Base-by-base conservation (phyloP, 768 basidiomycete genomes). In the Lactarius trivialis region DNA sequence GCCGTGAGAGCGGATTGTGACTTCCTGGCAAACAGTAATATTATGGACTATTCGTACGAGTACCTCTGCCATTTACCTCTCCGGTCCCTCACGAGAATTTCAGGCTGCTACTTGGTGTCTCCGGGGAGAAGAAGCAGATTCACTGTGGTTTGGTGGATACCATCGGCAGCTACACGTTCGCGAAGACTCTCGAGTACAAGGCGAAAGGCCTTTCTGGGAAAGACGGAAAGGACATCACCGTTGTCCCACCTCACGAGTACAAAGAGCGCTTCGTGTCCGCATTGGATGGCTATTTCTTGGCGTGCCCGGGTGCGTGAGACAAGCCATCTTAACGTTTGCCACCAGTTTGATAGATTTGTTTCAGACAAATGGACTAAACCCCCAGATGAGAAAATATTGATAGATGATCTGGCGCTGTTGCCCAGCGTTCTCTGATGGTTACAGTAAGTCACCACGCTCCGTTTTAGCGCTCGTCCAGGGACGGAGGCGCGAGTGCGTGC, bases 171-270 rank as follows among this genome's bases (percentile, higher is more conserved):
- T 93, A 88, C 72, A 90, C 88, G 0, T 86, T 92, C 65, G 90
- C 89, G 2, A 93, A 92, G 72, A 91, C 89, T 0, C 75, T 93
- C 7, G 91, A 93, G 72, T 90, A 90, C 68, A 88, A 90, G 70
- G 89, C 89, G 9, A 93, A 93, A 72, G 85, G 83, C 5, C 76
- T 92, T 19, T 67, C 64, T 24, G 43, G 55, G 14, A 84, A 84
- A 51, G 76, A 83, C 4, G 83, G 82, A 2, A 86, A 89, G 65
- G 86, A 91, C 36, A 83, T 89, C 9, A 93, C 90, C 0, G 86
- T 92, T 15, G 79, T 93, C 45, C 90, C 90, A 1, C 90, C 90
- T 2, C 76, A 81, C 4, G 89, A 91, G 70, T 93, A 93, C 69
- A 83, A 87, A 56, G 85, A 89, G 45, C 80, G 90, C 0, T 91